A percentile compares a stretch with the other conserved stretches of the same genome.
Evolutionary conservation across 139 green algal species (phyloP).

Genomic region (Yamagishiella unicocca): DNA sequence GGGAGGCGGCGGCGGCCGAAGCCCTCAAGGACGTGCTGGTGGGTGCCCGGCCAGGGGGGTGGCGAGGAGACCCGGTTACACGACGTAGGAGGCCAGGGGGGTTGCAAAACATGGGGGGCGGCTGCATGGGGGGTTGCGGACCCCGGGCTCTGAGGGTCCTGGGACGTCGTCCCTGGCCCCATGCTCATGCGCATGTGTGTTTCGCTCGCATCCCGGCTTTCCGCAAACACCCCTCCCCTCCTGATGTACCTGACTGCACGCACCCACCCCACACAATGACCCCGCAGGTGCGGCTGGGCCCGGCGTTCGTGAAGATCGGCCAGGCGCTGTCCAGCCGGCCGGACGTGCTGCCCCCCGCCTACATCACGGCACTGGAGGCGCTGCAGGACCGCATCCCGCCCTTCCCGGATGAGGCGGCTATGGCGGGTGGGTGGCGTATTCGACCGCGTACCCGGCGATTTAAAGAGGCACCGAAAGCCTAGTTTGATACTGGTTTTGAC

Average conservation of each 20-base stretch:
- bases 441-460: background rate
- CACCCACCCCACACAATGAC: conserved; percentile 60
- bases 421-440: conserved; percentile 1
- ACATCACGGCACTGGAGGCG: conserved; percentile 83
- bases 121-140: background rate
- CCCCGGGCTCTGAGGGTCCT: background rate
- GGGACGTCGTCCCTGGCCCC: background rate
- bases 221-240: no score
- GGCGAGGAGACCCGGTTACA: background rate
- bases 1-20: conserved; percentile 29
- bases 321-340: conserved; percentile 81
- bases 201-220: background rate
- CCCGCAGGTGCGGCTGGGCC: conserved; percentile 81
- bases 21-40: conserved; percentile 47
- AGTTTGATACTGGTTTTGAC: background rate
- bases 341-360: conserved; percentile 85
- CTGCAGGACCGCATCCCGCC: conserved; percentile 90
- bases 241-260: no score
- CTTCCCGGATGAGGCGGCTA: conserved; percentile 63
- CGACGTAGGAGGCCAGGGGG: background rate
- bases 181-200: background rate
- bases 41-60: background rate
- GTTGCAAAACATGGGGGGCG: background rate
- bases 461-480: background rate
- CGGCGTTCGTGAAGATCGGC: conserved; percentile 93